These are phyloP conservation scores for Vanilla planifolia DNA, from an alignment of 106 monocot genomes.

Conservation along the genomic window DNA sequence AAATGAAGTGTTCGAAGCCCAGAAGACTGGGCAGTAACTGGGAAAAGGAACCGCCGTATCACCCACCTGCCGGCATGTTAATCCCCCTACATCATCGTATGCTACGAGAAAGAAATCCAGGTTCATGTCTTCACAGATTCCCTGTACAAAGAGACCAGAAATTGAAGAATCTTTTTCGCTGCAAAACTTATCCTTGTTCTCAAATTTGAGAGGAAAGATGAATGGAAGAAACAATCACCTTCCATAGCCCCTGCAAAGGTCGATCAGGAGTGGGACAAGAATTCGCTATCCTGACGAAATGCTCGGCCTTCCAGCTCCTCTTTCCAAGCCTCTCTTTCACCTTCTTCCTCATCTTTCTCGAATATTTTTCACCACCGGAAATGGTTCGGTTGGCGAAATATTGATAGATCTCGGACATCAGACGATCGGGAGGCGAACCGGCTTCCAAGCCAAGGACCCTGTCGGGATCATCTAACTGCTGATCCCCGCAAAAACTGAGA, in stretches of 20 bases:
- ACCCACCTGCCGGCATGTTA: slow-evolving; percentile 65
- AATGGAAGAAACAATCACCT: slow-evolving; percentile 36
- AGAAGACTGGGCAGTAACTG: slow-evolving; percentile 56
- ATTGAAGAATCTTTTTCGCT: neutral
- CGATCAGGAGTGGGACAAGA: slow-evolving; percentile 42
- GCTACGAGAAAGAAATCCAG: slow-evolving; percentile 78
- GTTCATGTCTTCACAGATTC: slow-evolving; percentile 60
- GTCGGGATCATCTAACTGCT: slow-evolving; percentile 7
- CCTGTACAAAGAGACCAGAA: slow-evolving; percentile 42
- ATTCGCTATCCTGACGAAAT: slow-evolving; percentile 68
- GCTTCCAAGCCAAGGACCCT: slow-evolving; percentile 18
- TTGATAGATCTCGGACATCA: slow-evolving; percentile 74
- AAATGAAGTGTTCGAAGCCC: slow-evolving; percentile 63
- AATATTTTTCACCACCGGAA: slow-evolving; percentile 46
- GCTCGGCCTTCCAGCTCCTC: slow-evolving; percentile 45
- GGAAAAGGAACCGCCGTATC: slow-evolving; percentile 43
- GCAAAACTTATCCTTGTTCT: neutral
- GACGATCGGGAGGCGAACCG: slow-evolving; percentile 56
- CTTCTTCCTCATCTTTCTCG: slow-evolving; percentile 67
- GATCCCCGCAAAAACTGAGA: slow-evolving; percentile 9
- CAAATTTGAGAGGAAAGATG: neutral
- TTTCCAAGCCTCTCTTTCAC: slow-evolving; percentile 39
- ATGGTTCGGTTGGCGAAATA: slow-evolving; percentile 87
- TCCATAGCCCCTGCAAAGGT: slow-evolving; percentile 94
- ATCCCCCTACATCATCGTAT: slow-evolving; percentile 79